phyloP scores from a whole-genome alignment of 306 rosid genomes.

The Cucurbita pepo region DNA sequence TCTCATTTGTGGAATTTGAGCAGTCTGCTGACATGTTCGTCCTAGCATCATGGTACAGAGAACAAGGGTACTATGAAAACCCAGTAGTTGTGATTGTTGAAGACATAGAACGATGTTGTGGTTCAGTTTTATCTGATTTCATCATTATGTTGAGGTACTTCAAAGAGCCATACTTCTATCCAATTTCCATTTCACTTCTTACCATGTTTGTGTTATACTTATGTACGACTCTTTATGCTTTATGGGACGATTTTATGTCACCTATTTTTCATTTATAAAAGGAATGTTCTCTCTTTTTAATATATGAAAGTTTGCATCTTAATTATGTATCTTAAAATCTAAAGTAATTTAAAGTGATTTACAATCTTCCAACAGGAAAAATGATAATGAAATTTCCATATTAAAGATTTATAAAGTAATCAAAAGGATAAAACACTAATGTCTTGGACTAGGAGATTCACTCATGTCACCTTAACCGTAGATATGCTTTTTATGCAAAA shows the following conservation, averaged over 20 bases:
- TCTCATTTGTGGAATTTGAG: conserved; percentile 12
- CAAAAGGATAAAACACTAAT: background rate
- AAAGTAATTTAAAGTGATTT: background rate
- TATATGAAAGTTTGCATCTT: background rate
- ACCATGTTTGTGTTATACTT: background rate
- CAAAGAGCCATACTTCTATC: background rate
- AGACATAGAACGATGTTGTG: conserved; percentile 76
- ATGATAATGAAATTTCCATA: background rate
- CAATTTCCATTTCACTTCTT: background rate
- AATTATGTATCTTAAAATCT: background rate
- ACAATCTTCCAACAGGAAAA: background rate
- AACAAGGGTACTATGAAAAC: conserved; percentile 41
- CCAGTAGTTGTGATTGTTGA: conserved; percentile 66
- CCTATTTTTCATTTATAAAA: background rate
- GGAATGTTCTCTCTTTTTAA: background rate
- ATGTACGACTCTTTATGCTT: background rate
- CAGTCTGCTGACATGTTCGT: conserved; percentile 73
- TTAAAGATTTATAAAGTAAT: background rate
- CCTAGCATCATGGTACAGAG: conserved; percentile 91
- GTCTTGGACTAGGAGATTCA: background rate
- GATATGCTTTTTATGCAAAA: background rate
- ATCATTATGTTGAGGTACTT: conserved; percentile 69
- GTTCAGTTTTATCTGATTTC: conserved; percentile 62
- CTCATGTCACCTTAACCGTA: background rate
- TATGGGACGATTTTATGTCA: background rate